Percentiles rank a stretch among this genome's conserved stretches.
Evolutionary conservation across 441 rosid genomes (phyloP).

Genomic region (Codiaeum variegatum): DNA sequence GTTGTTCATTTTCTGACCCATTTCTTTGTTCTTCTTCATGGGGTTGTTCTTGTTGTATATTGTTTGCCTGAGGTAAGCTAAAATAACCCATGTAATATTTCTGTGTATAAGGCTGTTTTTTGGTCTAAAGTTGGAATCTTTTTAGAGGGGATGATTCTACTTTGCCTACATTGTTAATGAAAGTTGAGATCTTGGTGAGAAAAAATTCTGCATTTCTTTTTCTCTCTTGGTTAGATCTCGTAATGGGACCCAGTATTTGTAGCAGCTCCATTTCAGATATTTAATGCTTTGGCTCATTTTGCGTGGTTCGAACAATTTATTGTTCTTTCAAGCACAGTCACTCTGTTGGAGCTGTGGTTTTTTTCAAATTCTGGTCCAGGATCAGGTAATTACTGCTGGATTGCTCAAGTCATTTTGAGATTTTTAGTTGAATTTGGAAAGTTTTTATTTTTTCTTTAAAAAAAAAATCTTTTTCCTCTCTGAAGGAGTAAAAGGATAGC

Average conservation of each 20-base stretch:
- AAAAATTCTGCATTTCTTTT: slow-evolving; percentile 34
- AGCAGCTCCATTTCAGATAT: slow-evolving; percentile 29
- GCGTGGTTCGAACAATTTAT: slow-evolving; percentile 27
- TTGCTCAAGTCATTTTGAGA: slow-evolving; percentile 15
- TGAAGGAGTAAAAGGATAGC: slow-evolving; percentile 2
- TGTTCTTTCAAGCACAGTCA: slow-evolving; percentile 30
- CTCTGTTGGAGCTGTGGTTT: slow-evolving; percentile 26
- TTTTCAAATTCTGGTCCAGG: slow-evolving; percentile 17
- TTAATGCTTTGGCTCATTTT: slow-evolving; percentile 34
- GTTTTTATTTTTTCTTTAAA: slow-evolving; percentile 12
- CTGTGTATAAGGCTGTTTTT: slow-evolving; percentile 19
- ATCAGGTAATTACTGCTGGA: slow-evolving; percentile 23
- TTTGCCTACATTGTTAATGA: slow-evolving; percentile 43
- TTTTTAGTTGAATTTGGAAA: slow-evolving; percentile 10
- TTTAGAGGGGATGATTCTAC: slow-evolving; percentile 22
- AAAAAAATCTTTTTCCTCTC: too few relatives aligned
- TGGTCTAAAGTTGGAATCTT: slow-evolving; percentile 33
- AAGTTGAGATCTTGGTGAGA: slow-evolving; percentile 41
- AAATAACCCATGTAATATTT: slow-evolving; percentile 19
- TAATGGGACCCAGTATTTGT: slow-evolving; percentile 32
- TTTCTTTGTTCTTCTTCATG: slow-evolving; percentile 8
- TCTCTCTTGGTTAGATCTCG: slow-evolving; percentile 28
- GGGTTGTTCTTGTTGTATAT: slow-evolving; percentile 7
- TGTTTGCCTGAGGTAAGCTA: slow-evolving; percentile 14
- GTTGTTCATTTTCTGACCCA: slow-evolving; percentile 21